Evolutionary conservation across 331 rosid species (phyloP), one percentile per base, ranked within the genome.

Genomic region (Telfairia occidentalis): DNA sequence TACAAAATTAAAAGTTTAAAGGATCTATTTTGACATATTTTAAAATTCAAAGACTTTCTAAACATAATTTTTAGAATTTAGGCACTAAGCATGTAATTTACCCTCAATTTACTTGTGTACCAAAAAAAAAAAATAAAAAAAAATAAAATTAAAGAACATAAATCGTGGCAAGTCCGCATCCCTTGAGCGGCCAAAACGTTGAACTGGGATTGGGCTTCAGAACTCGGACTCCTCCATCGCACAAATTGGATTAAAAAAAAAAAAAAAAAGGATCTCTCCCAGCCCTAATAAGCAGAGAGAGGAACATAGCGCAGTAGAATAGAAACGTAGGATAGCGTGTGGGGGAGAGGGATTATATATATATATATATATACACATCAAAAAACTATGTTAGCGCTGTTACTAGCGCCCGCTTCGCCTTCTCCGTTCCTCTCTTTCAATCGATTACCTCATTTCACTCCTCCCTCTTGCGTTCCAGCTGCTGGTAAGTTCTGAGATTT

Each of bases 391-490:
- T 7, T 84, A 71, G 65, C 82, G 48, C 75, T 52, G 4, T 40
- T 79, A 5, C 53, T 76, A 43, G 75, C 89, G 83, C 86, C 90
- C 79, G 81, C 79, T 67, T 77, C 86, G 26, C 53, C 85, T 8
- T 66, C 87, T 48, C 80, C 83, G 12, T 52, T 82, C 10, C 32
- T 78, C 73, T 84, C 83, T 64, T 74, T 89, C 84, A 79, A 55
- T 82, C 91, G 92, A 46, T 72, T 87, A 78, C 83, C 92, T 71
- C 87, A 45, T 76, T 80, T 83, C 66, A 54, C 84, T 3, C 35
- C 82, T 34, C 61, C 81, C 0, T 71, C 92, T 55, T 66, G 38
- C 43, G 53, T 60, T 32, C 35, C 81, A 4, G 40, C 87, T 42
- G 59, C 79, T 34, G 91, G 96, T 85, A 65, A 83, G 82, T 67